Evolutionary conservation across 352 stramenopile genomes (phyloP), one percentile per base, ranked within the genome.

Genomic region (Phytophthora parvispora): DNA sequence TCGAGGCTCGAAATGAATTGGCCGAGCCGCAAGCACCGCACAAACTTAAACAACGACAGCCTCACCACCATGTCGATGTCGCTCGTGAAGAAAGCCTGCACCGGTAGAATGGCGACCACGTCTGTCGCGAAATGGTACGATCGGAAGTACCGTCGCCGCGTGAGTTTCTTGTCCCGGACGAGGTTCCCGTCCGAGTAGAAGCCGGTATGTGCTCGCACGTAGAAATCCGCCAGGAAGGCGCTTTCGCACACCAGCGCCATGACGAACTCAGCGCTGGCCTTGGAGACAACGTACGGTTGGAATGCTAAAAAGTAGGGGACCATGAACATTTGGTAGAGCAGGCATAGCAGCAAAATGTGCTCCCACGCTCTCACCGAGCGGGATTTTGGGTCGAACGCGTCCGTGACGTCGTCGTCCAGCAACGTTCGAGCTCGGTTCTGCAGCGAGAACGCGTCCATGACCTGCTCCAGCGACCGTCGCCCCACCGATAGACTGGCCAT

Each of bases 151-250:
- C 80, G 73, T 32, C 55, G 45, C 38, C 77, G 67, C 0, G 81
- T 83, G 18, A 75, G 68, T 29, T 64, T 60, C 8, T 73, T 69
- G 49, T 91, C 78, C 5, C 77, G 75, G 15, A 90, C 62, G n/a
- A 92, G 42, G 51, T 91, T 87, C 20, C 83, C 83, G 32, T 88
- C 78, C 28, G 81, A 63, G 60, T 91, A 92, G 54, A 74, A 91
- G 1, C 84, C 78, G 2, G 77, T 92, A 52, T 87, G 76, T 2
- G 87, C 72, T 56, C 85, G 78, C 10, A 93, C 72, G 42, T 77
- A 77, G 15, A 93, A 73, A 28, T 95, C 87, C 0, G 81, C 15
- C 5, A 85, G 20, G 47, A 95, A 92, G 2, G 90, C 29, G 2
- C 76, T 20, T 29, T 95, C 87, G 28, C 64, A 81, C 1, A 59